Base-by-base conservation (phyloP, 331 rosid species). In the Telfairia occidentalis region DNA sequence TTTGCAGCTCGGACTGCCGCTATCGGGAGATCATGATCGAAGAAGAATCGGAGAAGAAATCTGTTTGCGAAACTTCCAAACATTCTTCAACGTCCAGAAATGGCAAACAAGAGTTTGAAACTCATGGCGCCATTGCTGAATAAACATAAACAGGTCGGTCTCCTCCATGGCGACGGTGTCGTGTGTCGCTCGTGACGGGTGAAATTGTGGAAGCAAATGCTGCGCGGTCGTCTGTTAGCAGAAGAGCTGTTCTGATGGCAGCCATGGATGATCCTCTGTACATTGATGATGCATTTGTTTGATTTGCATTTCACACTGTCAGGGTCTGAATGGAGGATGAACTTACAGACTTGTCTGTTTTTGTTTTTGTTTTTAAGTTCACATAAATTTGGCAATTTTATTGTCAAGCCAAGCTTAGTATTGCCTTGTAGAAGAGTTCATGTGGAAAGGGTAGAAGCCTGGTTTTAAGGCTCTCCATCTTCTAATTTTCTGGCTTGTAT, bases 221-320 rank as follows among this genome's bases (percentile, higher is more conserved):
- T 37, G 72, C 76, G 15, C 81, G 98, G 89, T 92, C 92, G 79
- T 90, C 93, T 73, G 87, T 86, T 77, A 66, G 73, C 79, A 65
- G 35, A 77, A 71, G 92, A 84, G 97, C 96, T 90, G 97, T 86
- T 83, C 87, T 69, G 19, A 81, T 58, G 83, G 89, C 97, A 86
- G 98, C 98, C 98, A 84, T 89, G 92, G 98, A 86, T 87, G 97
- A 79, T 92, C 90, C 89, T 87, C 85, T 92, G 98, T 92, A 92
- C 84, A 90, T 92, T 88, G 83, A 75, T 82, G 94, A 76, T 83
- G 96, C 77, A 83, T 84, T 82, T 84, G 40, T 78, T 77, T 48
- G 43, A 75, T 50, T 74, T 46, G 82, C 74, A 81, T 80, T 82
- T 86, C 85, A 83, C 85, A 83, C 81, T 82, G 76, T 65, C 81